Conservation (phyloP, 2,329 filamentous ascomycete species). For the Colletotrichum eremochloae region DNA sequence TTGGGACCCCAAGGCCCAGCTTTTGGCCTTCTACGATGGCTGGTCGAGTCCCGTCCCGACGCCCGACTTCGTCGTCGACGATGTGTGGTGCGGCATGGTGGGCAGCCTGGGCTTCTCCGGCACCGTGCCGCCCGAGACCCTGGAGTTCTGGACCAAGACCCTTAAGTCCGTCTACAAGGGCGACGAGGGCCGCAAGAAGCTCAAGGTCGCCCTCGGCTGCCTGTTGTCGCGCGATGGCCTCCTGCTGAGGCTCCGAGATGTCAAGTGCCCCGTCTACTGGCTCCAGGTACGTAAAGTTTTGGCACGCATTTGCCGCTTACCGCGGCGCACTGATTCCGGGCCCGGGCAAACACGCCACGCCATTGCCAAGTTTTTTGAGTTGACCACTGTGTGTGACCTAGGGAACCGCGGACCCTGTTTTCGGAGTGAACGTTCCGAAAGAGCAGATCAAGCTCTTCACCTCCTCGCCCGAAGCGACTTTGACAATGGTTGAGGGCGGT, state of each 20-base stretch:
- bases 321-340: constrained; percentile 22
- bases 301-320: neutral
- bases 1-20: constrained; percentile 62
- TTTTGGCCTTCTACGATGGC: constrained; percentile 57
- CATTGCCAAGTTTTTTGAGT: neutral
- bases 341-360: neutral
- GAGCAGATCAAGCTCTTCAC: constrained; percentile 67
- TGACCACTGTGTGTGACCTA: constrained; percentile 42
- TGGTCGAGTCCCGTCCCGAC: constrained; percentile 57
- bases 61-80: constrained; percentile 62
- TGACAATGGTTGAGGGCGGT: constrained; percentile 59
- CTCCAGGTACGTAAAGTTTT: constrained; percentile 57
- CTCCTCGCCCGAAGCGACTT: constrained; percentile 57
- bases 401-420: constrained; percentile 62
- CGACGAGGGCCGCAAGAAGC: constrained; percentile 63
- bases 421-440: constrained; percentile 53
- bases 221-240: constrained; percentile 63
- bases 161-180: constrained; percentile 62
- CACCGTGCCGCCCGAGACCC: constrained; percentile 52
- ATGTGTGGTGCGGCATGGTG: constrained; percentile 61
- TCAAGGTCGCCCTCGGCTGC: constrained; percentile 60
- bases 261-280: constrained; percentile 67
- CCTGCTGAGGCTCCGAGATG: constrained; percentile 58
- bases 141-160: constrained; percentile 61
- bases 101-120: constrained; percentile 60